These are phyloP conservation scores for Talaromyces trachyspermus DNA, from an alignment of 495 filamentous ascomycete genomes.

Conservation along the genomic window DNA sequence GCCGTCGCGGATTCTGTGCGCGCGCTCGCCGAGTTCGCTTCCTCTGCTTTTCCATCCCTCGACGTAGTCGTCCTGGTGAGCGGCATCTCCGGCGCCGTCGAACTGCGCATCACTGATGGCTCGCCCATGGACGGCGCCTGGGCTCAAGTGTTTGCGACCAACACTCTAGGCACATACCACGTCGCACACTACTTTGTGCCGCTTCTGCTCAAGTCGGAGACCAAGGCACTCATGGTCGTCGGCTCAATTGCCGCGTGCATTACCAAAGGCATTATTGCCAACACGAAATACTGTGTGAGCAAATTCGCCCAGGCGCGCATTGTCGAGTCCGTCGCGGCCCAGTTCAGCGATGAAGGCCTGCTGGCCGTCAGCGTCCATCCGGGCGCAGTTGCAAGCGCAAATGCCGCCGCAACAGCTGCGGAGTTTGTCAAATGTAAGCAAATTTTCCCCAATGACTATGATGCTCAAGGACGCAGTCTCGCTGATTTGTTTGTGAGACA, in stretches of 20 bases:
- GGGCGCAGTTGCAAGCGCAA: constrained; percentile 38
- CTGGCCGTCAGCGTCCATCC: constrained; percentile 38
- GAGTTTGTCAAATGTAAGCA: constrained; percentile 16
- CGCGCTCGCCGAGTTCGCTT: constrained; percentile 21
- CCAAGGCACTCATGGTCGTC: constrained; percentile 24
- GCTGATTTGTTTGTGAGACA: not conserved
- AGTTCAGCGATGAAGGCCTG: constrained; percentile 34
- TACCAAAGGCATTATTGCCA: constrained; percentile 10
- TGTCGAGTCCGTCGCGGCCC: constrained; percentile 34
- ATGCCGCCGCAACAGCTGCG: constrained; percentile 15
- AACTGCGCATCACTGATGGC: constrained; percentile 21
- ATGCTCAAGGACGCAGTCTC: not conserved
- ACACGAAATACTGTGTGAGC: constrained; percentile 29
- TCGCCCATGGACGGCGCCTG: constrained; percentile 14
- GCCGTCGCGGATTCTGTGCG: constrained; percentile 27
- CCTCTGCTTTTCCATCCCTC: constrained; percentile 21
- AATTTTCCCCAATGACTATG: not conserved
- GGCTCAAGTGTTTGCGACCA: constrained; percentile 37
- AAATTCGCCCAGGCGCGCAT: constrained; percentile 36
- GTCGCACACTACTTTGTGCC: constrained; percentile 33
- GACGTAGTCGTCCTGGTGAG: constrained; percentile 39
- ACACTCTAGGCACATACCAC: constrained; percentile 35
- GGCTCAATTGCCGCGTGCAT: constrained; percentile 19
- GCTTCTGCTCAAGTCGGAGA: constrained; percentile 21
- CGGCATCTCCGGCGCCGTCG: constrained; percentile 26